A percentile compares a stretch with the other conserved stretches of the same genome.
These are phyloP conservation scores for Basidiobolus meristosporus DNA, from an alignment of 371 early-diverging fungal species.

Conservation along the genomic window DNA sequence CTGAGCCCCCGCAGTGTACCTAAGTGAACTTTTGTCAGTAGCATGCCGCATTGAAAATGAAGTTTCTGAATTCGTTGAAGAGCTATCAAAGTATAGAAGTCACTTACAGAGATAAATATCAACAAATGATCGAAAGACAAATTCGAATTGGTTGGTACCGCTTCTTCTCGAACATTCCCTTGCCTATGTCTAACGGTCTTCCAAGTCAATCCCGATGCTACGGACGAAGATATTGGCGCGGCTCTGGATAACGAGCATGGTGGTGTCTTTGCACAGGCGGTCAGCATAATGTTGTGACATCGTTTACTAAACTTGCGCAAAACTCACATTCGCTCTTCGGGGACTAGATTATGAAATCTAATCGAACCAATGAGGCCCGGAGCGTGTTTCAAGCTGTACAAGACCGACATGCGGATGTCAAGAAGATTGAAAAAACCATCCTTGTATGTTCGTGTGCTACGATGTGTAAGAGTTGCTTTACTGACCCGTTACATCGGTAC, in stretches of 20 bases:
- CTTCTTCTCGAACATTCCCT: too few relatives aligned
- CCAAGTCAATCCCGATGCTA: constrained; percentile 66
- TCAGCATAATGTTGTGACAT: constrained; percentile 9
- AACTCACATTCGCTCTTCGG: constrained; percentile 1
- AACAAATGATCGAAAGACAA: constrained; percentile 68
- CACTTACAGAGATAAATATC: constrained; percentile 62
- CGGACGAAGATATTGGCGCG: constrained; percentile 55
- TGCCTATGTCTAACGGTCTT: too few relatives aligned
- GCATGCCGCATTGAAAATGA: constrained; percentile 33
- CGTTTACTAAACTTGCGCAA: not conserved
- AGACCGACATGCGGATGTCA: constrained; percentile 70
- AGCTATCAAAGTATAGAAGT: constrained; percentile 65
- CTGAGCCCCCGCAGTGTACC: too few relatives aligned
- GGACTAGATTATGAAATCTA: constrained; percentile 54
- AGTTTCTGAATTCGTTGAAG: constrained; percentile 63
- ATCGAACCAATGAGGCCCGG: constrained; percentile 60
- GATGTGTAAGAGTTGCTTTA: not conserved
- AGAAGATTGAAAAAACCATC: constrained; percentile 38
- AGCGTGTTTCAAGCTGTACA: constrained; percentile 69
- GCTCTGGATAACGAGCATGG: constrained; percentile 50
- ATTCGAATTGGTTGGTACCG: constrained; percentile 55
- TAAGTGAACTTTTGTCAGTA: too few relatives aligned
- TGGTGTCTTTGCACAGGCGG: constrained; percentile 81
- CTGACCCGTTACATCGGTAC: too few relatives aligned
- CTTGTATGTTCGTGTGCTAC: too few relatives aligned